phyloP scores from a whole-genome alignment of 2,329 filamentous ascomycete genomes.

The Hymenoscyphus fructigenus region DNA sequence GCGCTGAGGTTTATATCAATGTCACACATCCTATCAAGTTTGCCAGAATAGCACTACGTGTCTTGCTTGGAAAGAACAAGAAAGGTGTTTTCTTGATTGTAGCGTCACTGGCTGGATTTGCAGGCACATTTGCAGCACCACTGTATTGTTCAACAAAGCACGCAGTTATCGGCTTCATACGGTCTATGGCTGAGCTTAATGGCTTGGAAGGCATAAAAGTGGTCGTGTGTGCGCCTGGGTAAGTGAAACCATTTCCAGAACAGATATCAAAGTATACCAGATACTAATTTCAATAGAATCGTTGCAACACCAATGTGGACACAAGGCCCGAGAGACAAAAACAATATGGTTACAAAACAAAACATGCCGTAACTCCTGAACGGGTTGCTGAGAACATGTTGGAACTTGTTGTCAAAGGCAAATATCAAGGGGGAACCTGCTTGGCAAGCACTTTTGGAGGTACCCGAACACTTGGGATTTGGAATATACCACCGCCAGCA shows the following conservation, averaged over 20 bases:
- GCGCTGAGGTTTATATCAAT: slow-evolving; percentile 38
- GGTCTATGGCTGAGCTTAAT: slow-evolving; percentile 38
- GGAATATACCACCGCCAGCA: slow-evolving; percentile 17
- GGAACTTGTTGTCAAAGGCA: slow-evolving; percentile 11
- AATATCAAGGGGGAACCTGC: slow-evolving; percentile 16
- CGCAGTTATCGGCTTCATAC: slow-evolving; percentile 41
- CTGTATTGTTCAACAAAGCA: slow-evolving; percentile 42
- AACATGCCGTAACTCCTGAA: slow-evolving; percentile 12
- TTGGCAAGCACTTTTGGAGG: slow-evolving; percentile 8
- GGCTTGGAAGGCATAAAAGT: slow-evolving; percentile 38
- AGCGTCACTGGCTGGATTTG: slow-evolving; percentile 37
- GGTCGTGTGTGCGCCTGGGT: slow-evolving; percentile 37
- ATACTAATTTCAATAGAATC: slow-evolving; percentile 8
- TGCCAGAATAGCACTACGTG: slow-evolving; percentile 40
- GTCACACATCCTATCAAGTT: slow-evolving; percentile 41
- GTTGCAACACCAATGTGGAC: slow-evolving; percentile 24
- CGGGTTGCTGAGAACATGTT: slow-evolving; percentile 18
- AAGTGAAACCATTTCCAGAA: background rate
- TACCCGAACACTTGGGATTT: slow-evolving; percentile 11
- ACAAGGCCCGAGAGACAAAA: slow-evolving; percentile 15
- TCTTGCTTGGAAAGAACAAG: slow-evolving; percentile 35
- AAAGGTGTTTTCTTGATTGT: slow-evolving; percentile 39
- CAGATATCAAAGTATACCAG: background rate
- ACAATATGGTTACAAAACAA: slow-evolving; percentile 11
- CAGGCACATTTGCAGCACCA: slow-evolving; percentile 33